Evolutionary conservation across 83 land plant genomes (phyloP).

Genomic region (Picea engelmannii): DNA sequence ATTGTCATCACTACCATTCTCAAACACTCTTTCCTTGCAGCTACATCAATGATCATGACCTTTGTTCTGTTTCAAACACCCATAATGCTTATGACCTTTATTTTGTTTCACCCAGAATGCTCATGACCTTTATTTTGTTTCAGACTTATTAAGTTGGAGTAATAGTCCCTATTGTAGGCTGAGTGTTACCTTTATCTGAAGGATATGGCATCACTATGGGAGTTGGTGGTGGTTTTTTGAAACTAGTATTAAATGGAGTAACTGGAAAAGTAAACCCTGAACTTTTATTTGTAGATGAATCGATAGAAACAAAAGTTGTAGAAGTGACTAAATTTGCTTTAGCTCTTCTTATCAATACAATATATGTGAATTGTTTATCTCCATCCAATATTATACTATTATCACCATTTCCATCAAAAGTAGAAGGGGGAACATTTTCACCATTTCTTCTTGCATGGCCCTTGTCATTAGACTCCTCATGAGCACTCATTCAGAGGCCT

Average conservation of each 20-base stretch:
- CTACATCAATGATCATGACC: constrained; percentile 31
- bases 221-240: constrained; percentile 19
- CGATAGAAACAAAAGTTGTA: constrained; percentile 7
- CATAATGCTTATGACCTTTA: too few relatives aligned
- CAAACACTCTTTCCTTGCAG: constrained; percentile 33
- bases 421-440: too few relatives aligned
- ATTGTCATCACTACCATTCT: background rate
- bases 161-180: background rate
- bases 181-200: background rate
- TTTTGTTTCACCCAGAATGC: too few relatives aligned
- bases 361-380: background rate
- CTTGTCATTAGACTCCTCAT: constrained; percentile 25
- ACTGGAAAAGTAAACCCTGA: constrained; percentile 17
- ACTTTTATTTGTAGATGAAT: constrained; percentile 9
- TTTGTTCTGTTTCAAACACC: too few relatives aligned
- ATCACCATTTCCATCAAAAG: background rate
- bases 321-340: background rate
- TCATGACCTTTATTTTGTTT: too few relatives aligned
- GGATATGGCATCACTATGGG: constrained; percentile 5
- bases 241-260: constrained; percentile 7
- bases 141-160: background rate
- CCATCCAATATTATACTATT: constrained; percentile 16
- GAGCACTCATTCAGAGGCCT: constrained; percentile 57
- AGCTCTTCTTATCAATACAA: background rate
- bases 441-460: background rate